Conservation (phyloP, 2,329 filamentous ascomycete genomes). For the Diaporthe citrichinensis region DNA sequence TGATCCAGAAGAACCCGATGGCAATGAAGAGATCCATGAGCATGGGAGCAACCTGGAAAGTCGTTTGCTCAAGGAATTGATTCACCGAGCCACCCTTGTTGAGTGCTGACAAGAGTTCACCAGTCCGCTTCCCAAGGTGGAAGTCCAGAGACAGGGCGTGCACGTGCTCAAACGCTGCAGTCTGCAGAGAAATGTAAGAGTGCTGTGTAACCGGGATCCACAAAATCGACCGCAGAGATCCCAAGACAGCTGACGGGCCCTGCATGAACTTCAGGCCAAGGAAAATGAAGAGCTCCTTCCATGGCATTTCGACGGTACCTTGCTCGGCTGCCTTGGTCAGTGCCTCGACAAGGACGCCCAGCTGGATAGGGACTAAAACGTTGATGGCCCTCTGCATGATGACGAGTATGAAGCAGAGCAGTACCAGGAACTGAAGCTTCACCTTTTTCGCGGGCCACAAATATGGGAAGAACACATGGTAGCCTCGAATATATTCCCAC, state of each 20-base stretch:
- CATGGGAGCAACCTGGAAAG: slow-evolving; percentile 96
- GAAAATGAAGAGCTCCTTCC: slow-evolving; percentile 81
- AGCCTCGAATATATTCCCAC: slow-evolving; percentile 96
- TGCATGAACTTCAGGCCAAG: slow-evolving; percentile 86
- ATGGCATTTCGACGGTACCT: slow-evolving; percentile 68
- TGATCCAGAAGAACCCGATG: slow-evolving; percentile 82
- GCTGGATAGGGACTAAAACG: slow-evolving; percentile 85
- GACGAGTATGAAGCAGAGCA: slow-evolving; percentile 86
- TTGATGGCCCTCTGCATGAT: slow-evolving; percentile 87
- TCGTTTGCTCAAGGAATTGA: slow-evolving; percentile 95
- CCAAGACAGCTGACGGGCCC: slow-evolving; percentile 88
- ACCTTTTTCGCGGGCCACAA: slow-evolving; percentile 90
- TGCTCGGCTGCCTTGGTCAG: slow-evolving; percentile 70
- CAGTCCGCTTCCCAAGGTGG: slow-evolving; percentile 95
- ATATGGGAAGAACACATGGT: slow-evolving; percentile 95
- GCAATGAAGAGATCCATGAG: slow-evolving; percentile 89
- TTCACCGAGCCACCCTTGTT: slow-evolving; percentile 98
- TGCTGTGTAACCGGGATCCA: slow-evolving; percentile 99
- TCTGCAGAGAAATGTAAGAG: slow-evolving; percentile 93
- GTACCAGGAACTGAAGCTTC: slow-evolving; percentile 81
- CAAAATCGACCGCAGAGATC: slow-evolving; percentile 83
- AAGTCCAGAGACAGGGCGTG: slow-evolving; percentile 96
- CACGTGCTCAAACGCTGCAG: slow-evolving; percentile 96
- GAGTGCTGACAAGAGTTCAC: slow-evolving; percentile 93
- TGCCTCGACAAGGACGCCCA: slow-evolving; percentile 83